Base-by-base conservation (phyloP, 2,329 filamentous ascomycete species). In the Penicillium sp. region DNA sequence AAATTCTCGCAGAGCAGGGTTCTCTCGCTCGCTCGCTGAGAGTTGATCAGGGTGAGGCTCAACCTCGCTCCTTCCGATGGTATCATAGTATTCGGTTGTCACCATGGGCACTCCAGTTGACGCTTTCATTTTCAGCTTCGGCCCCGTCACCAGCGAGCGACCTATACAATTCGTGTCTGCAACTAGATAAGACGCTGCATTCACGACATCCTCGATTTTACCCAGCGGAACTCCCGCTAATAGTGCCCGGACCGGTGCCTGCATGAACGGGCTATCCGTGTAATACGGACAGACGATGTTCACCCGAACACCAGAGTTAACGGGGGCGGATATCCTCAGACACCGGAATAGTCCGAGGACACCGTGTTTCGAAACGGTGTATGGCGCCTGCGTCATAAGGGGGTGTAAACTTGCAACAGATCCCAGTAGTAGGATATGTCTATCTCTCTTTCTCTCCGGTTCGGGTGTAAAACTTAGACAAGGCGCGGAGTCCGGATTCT, bases 281-380 rank as follows among this genome's bases (percentile, higher is more conserved):
- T 54, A 54, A 42, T 54, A 54, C 6, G 52, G 52, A 11, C 52
- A 54, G 34, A 54, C 34, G 14, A 54, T 54, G 33, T 54, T 54
- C 11, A 54, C 52, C 19, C 52, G 52, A 26, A 47, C 40, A 21
- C 52, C 52, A 23, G 46, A 40, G 21, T 19, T 50, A 16, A 54
- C 11, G 9, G 52, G 46, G 19, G 47, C 52, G 40, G 52, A 40
- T 8, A 54, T 29, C 19, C 52, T 47, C 21, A 54, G 18, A 23
- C 52, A 39, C 21, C 52, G 39, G 19, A 50, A 54, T 7, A 54
- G 16, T 40, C 52, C 52, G 14, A 54, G 52, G 11, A 54, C 42
- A 5, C 40, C 52, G 31, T 54, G 52, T 19, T 54, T 54, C 3
- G 52, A 54, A 34, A 54, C 42, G 18, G 52, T 54, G 23, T 54